These are phyloP conservation scores for Penicillium hordei DNA, from an alignment of 2,329 filamentous ascomycete species.

Conservation along the genomic window DNA sequence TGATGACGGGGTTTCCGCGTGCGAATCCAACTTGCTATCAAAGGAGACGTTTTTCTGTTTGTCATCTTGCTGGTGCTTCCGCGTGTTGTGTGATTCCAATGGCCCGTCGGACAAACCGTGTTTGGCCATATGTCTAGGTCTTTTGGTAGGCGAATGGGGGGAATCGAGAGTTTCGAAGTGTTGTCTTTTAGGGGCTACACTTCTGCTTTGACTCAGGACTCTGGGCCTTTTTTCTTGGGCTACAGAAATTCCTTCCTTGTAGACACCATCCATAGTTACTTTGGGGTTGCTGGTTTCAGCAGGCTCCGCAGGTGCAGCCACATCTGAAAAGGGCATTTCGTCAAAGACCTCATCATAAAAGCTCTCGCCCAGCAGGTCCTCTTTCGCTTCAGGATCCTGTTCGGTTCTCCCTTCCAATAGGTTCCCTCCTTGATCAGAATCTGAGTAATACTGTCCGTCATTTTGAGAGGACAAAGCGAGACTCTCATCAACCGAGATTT, in stretches of 20 bases:
- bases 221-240: neutral
- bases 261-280: neutral
- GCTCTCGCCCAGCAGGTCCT: conserved; percentile 25
- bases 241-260: neutral
- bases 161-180: neutral
- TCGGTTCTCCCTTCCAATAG: conserved; percentile 15
- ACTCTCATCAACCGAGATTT: conserved; percentile 64
- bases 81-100: neutral
- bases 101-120: neutral
- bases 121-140: neutral
- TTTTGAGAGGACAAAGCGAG: conserved; percentile 53
- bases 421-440: conserved; percentile 38
- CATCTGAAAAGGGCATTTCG: conserved; percentile 11
- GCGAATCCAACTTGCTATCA: conserved; percentile 8
- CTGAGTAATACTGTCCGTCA: conserved; percentile 44
- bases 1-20: conserved; percentile 15
- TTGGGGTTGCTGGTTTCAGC: neutral
- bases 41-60: conserved; percentile 1
- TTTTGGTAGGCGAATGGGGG: conserved; percentile 9
- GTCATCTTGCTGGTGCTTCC: neutral
- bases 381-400: neutral
- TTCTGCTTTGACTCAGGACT: neutral
- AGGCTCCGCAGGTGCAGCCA: neutral
- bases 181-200: neutral
- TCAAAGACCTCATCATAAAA: conserved; percentile 26